Evolutionary conservation across 1,284 basidiomycete genomes (phyloP), one percentile per base, ranked within the genome.

Genomic region (Fomitopsis pinicola): DNA sequence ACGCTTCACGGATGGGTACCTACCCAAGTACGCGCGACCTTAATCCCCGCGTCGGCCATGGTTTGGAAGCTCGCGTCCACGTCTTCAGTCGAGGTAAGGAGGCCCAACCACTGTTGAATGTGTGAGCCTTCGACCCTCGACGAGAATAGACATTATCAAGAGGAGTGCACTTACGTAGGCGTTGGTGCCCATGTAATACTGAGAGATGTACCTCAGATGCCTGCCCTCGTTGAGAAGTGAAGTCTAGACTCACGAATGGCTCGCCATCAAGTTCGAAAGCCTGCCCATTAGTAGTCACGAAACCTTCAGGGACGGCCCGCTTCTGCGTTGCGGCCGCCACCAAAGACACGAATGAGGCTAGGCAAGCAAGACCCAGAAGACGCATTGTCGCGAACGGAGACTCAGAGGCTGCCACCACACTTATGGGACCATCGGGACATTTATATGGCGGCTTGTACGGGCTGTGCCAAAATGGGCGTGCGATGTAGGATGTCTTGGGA

Each of bases 21-120:
- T 40, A 82, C 87, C 87, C 88, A 90, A 5, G 84, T 79, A 42
- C 88, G 80, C 19, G 89, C 79, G 30, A 87, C 86, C 60, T 80
- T 86, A 63, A 87, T 78, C 1, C 86, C 85, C 5, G 78, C 75
- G 10, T 77, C 75, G 14, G 81, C 79, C 66, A 89, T 88, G 54
- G 81, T 82, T 14, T 77, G 75, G 45, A 90, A 75, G 1, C 84
- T 86, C 57, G 73, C 69, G 63, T 84, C 79, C 28, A 89, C 83
- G 69, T 89, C 87, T 52, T 82, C 68, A 26, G 83, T 76, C 26
- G 76, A 78, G 60, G 84, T 82, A 33, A 90, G 69, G 14, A 80
- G 72, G 33, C 82, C 75, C 33, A 90, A 69, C 88, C 88, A 90
- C 76, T 79, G 33, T 33, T n/a, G 22, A 22, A 22, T 9, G 2